Evolutionary conservation across 805 yeast species (phyloP).

Genomic region (Groenewaldozyma salmanticensis): DNA sequence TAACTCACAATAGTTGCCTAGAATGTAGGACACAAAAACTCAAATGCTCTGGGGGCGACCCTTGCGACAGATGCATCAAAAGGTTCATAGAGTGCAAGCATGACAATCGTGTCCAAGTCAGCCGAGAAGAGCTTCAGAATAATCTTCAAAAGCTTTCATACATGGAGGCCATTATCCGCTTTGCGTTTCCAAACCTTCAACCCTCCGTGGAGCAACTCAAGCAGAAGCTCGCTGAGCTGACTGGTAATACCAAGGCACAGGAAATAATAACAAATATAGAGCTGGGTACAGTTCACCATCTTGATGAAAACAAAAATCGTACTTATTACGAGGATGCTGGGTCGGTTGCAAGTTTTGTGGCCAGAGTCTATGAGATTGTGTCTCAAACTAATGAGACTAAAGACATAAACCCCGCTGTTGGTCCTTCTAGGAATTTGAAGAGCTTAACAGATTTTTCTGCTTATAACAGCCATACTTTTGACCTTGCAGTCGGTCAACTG

Average conservation of each 20-base stretch:
- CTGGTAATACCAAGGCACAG: neutral
- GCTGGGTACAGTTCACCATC: neutral
- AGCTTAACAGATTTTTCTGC: neutral
- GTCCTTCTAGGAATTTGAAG: neutral
- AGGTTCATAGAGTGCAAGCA: neutral
- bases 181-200: neutral
- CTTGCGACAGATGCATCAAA: constrained; percentile 4
- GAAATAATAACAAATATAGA: neutral
- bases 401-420: neutral
- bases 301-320: neutral
- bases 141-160: neutral
- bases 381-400: neutral
- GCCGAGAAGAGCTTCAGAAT: neutral
- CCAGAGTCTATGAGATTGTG: constrained; percentile 2
- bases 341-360: neutral
- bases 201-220: neutral
- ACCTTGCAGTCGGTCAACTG: constrained; percentile 1
- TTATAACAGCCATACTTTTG: neutral
- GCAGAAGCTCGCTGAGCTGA: neutral
- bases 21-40: constrained; percentile 3
- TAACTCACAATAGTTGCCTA: neutral
- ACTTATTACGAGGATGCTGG: neutral
- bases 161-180: neutral
- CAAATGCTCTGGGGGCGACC: constrained; percentile 1
- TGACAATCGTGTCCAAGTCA: neutral